phyloP scores from a whole-genome alignment of 257 asterid species.

The Salvia rosmarinus region DNA sequence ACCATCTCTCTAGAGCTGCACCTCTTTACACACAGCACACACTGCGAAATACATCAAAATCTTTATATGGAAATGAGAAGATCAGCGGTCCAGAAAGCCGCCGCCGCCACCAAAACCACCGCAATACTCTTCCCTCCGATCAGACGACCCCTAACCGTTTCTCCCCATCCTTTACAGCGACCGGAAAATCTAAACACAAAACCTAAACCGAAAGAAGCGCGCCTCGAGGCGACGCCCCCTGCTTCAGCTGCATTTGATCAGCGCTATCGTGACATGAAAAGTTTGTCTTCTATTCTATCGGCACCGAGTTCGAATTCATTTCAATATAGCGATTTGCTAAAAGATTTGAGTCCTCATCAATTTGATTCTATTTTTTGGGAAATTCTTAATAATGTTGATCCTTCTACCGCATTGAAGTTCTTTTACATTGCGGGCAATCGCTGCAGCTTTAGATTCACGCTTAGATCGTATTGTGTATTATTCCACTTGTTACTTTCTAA shows the following conservation, averaged over 20 bases:
- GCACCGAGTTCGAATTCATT: conserved; percentile 43
- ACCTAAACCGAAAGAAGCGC: conserved; percentile 27
- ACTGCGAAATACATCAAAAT: conserved; percentile 2
- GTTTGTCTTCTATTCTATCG: conserved; percentile 60
- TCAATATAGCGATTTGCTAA: conserved; percentile 53
- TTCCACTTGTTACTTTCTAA: conserved; percentile 60
- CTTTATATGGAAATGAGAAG: conserved; percentile 55
- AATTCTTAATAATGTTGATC: conserved; percentile 55
- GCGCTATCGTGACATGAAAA: conserved; percentile 34
- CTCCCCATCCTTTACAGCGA: conserved; percentile 37
- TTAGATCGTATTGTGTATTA: conserved; percentile 67
- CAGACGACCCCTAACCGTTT: conserved; percentile 54
- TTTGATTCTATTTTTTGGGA: conserved; percentile 70
- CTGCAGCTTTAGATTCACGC: conserved; percentile 55
- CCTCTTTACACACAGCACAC: neutral
- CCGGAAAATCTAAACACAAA: conserved; percentile 12
- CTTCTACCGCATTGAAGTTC: conserved; percentile 65
- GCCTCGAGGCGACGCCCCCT: conserved; percentile 26
- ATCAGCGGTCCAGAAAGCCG: conserved; percentile 38
- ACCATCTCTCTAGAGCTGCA: conserved; percentile 28
- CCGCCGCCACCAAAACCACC: conserved; percentile 43
- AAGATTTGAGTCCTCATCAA: conserved; percentile 48
- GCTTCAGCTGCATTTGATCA: conserved; percentile 42
- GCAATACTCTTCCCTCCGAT: conserved; percentile 49
- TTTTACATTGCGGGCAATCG: conserved; percentile 59